These are phyloP conservation scores for Hypomyces perniciosus DNA, from an alignment of 2,329 filamentous ascomycete genomes.

Conservation along the genomic window DNA sequence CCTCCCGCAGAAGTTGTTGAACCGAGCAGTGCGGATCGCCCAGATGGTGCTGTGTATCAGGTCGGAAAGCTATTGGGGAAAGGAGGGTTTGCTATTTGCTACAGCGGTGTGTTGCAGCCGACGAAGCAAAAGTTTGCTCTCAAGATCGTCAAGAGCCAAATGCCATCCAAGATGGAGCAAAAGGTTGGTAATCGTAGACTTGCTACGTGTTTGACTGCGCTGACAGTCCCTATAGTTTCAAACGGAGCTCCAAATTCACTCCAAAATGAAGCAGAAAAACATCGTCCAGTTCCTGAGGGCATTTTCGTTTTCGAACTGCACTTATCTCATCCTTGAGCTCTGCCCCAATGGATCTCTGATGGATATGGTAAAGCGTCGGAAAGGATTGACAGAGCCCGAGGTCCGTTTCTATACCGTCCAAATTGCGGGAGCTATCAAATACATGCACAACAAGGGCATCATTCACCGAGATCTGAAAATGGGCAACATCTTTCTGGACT, in stretches of 20 bases:
- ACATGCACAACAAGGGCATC: conserved; percentile 91
- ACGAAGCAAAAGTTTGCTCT: conserved; percentile 65
- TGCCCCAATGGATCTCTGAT: conserved; percentile 95
- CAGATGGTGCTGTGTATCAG: conserved; percentile 65
- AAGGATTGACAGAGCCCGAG: conserved; percentile 86
- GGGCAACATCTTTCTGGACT: conserved; percentile 93
- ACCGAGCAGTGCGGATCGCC: conserved; percentile 62
- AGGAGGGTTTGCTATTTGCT: conserved; percentile 78
- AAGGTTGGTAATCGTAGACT: conserved; percentile 49
- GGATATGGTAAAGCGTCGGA: conserved; percentile 93
- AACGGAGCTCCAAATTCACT: conserved; percentile 93
- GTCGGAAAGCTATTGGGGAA: conserved; percentile 71
- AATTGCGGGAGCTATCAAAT: conserved; percentile 94
- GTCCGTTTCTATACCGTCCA: conserved; percentile 91
- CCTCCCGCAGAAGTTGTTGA: conserved; percentile 56
- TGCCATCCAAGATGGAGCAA: conserved; percentile 77
- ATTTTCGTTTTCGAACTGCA: conserved; percentile 82
- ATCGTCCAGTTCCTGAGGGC: conserved; percentile 94
- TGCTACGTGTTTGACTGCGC: neutral
- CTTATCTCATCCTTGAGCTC: conserved; percentile 89
- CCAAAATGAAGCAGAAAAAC: conserved; percentile 92
- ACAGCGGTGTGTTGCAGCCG: conserved; percentile 62
- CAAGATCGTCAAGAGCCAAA: conserved; percentile 78
- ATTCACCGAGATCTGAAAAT: conserved; percentile 97
- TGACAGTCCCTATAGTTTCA: conserved; percentile 45